Base-by-base conservation (phyloP, 1,284 basidiomycete genomes). In the Cryptococcus depauperatus region DNA sequence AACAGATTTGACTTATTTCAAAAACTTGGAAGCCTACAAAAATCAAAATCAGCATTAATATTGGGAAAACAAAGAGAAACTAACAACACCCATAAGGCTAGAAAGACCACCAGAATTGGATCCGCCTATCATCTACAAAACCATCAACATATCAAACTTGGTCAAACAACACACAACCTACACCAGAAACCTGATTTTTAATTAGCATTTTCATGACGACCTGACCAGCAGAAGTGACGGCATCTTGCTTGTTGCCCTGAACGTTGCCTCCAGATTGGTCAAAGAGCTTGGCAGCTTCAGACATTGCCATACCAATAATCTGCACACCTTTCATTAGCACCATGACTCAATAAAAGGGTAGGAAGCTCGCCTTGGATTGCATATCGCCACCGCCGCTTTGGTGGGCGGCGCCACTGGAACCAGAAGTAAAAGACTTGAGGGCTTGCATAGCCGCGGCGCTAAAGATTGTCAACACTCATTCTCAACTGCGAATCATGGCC, bases 301-400 rank as follows among this genome's bases (percentile, higher is more conserved):
- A 77, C 84, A 91, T 85, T 10, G 86, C 87, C 66, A 87, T 69
- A 56, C 82, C 81, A 66, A 92, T 80, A 44, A 92, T 74, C 64
- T 85, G 68, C 14, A 21, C 8, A 30, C 14, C 7, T 35, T 13
- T 23, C 19, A n/a, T 48, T 27, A 53, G 18, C 8, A 45, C 35
- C 30, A n/a, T 10, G 18, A 11, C 27, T n/a, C 22, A 39, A 26
- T 16, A 18, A 23, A 14, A 8, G 10, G 32, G n/a, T 23, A 33
- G 44, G 11, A 43, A 35, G 35, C 57, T 50, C 34, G 61, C 59
- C 48, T 61, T 67, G 53, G 55, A 56, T 50, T 66, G 57, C 50
- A 64, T 59, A 47, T 59, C 51, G 25, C 78, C 74, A 2, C 74
- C 69, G 10, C 72, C 66, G 14, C 63, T 54, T 13, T 56, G 50